A percentile compares a stretch with the other conserved stretches of the same genome.
Evolutionary conservation across 2,329 filamentous ascomycete genomes (phyloP).

Genomic region (Alternaria hordeiaustralica): DNA sequence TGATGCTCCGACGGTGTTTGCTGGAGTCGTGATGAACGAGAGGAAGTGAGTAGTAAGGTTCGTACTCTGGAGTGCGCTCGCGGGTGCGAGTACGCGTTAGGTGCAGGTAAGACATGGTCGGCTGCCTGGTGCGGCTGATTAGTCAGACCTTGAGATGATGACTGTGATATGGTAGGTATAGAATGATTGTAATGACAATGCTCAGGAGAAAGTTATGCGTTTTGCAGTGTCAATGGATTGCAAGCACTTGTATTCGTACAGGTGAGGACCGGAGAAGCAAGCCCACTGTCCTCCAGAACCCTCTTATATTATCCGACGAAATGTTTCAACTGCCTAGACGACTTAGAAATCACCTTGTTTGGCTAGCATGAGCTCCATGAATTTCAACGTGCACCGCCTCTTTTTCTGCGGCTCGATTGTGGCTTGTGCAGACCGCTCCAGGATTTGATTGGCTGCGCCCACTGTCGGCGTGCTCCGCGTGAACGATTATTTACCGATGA

Average conservation of each 20-base stretch:
- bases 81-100: slow-evolving; percentile 28
- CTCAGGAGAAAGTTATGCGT: not conserved
- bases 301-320: slow-evolving; percentile 16
- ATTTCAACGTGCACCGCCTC: slow-evolving; percentile 11
- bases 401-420: slow-evolving; percentile 13
- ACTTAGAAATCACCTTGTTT: slow-evolving; percentile 4
- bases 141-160: not conserved
- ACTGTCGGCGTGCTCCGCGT: slow-evolving; percentile 10
- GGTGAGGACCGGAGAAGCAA: not conserved
- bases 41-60: slow-evolving; percentile 22
- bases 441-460: slow-evolving; percentile 18
- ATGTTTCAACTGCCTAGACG: slow-evolving; percentile 23
- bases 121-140: slow-evolving; percentile 1
- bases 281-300: not conserved
- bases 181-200: not conserved
- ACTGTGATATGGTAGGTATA: not conserved
- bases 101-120: slow-evolving; percentile 36
- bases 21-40: slow-evolving; percentile 32
- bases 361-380: slow-evolving; percentile 10
- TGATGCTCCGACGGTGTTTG: slow-evolving; percentile 32
- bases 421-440: slow-evolving; percentile 13
- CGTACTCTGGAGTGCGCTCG: slow-evolving; percentile 24
- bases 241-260: slow-evolving; percentile 11
- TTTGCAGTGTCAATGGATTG: not conserved
- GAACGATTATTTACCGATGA: slow-evolving; percentile 15